A percentile compares a stretch with the other conserved stretches of the same genome.
phyloP scores from a whole-genome alignment of 257 asterid species.

The Echium plantagineum region DNA sequence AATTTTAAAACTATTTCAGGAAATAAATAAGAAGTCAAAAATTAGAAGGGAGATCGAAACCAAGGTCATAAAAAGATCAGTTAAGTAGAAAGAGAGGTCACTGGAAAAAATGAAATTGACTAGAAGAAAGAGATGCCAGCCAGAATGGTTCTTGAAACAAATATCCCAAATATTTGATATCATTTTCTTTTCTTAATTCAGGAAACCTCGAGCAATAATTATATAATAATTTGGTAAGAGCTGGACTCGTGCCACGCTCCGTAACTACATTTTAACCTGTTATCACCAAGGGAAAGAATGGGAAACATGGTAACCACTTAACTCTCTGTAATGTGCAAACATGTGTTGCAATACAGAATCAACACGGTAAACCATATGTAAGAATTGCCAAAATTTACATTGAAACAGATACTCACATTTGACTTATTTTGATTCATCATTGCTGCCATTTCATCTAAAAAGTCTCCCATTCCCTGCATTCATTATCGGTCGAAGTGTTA shows the following conservation, averaged over 20 bases:
- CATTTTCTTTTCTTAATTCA: not conserved
- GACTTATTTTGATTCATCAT: slow-evolving; percentile 64
- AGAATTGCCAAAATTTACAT: not conserved
- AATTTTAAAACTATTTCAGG: not conserved
- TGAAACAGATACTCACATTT: slow-evolving; percentile 31
- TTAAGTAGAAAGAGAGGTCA: no score
- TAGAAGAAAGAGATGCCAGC: no score
- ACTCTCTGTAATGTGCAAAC: not conserved
- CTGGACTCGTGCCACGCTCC: no score
- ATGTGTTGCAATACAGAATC: not conserved
- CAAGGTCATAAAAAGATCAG: no score
- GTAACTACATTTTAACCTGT: not conserved
- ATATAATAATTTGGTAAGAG: no score
- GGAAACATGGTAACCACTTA: not conserved
- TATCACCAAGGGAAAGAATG: not conserved
- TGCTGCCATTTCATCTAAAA: slow-evolving; percentile 68
- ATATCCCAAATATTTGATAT: no score
- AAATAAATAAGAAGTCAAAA: no score
- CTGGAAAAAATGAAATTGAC: no score
- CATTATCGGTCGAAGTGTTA: not conserved
- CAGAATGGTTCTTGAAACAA: no score
- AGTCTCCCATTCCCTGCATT: slow-evolving; percentile 88
- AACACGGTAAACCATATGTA: not conserved
- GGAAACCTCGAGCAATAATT: not conserved
- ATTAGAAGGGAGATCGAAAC: no score